Evolutionary conservation across 1,284 basidiomycete species (phyloP).

Genomic region (Trametes polyzona): DNA sequence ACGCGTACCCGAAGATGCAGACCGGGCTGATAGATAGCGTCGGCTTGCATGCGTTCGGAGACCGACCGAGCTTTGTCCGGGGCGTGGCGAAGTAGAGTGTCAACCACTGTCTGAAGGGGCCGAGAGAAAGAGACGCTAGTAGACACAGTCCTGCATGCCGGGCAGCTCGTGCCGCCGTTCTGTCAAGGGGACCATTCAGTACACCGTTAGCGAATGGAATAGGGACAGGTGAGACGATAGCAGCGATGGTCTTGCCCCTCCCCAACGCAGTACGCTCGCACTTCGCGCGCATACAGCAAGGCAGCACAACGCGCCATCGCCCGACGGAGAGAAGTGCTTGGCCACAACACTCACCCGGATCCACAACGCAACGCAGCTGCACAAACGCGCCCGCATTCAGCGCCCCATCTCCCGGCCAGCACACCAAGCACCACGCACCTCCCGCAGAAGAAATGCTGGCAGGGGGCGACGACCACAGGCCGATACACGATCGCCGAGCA

Average conservation of each 20-base stretch:
- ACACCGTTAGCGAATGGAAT: background rate
- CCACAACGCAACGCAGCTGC: conserved; percentile 77
- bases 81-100: conserved; percentile 64
- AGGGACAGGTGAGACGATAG: background rate
- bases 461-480: conserved; percentile 76
- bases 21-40: conserved; percentile 70
- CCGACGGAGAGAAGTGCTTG: background rate
- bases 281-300: background rate
- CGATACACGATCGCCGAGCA: conserved; percentile 77
- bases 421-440: conserved; percentile 51
- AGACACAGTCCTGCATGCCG: conserved; percentile 71
- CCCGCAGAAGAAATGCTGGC: conserved; percentile 85
- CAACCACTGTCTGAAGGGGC: conserved; percentile 68
- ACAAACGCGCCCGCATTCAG: background rate
- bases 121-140: conserved; percentile 69
- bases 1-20: conserved; percentile 68
- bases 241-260: background rate
- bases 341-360: conserved; percentile 61
- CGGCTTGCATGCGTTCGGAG: conserved; percentile 73
- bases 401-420: background rate
- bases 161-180: conserved; percentile 83
- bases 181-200: conserved; percentile 35
- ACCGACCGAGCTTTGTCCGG: conserved; percentile 66
- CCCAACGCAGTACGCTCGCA: background rate
- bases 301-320: background rate